A percentile compares a stretch with the other conserved stretches of the same genome.
Evolutionary conservation across 108 stramenopile species (phyloP).

Genomic region (Nitzschia inconspicua): DNA sequence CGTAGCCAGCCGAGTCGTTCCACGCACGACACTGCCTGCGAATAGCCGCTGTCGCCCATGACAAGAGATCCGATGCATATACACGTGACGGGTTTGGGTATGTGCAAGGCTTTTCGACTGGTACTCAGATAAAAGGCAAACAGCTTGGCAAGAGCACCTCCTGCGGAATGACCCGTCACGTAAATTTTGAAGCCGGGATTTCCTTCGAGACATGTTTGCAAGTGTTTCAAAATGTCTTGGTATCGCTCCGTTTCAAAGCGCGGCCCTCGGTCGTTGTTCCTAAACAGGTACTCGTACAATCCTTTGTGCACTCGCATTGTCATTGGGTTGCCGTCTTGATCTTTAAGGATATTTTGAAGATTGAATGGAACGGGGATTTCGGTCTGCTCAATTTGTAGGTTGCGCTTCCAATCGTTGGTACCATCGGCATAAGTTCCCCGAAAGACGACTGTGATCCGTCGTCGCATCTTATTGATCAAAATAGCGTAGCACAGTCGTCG

Average conservation of each 20-base stretch:
- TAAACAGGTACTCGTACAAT: constrained; percentile 63
- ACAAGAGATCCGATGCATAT: too few species aligned
- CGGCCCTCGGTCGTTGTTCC: constrained; percentile 12
- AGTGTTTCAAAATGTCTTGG: constrained; percentile 46
- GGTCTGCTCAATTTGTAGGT: constrained; percentile 5
- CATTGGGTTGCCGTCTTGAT: not conserved
- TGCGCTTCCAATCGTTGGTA: not conserved
- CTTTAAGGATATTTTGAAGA: not conserved
- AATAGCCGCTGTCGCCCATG: too few species aligned
- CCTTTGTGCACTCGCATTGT: constrained; percentile 47
- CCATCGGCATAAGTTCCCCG: constrained; percentile 24
- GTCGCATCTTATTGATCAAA: constrained; percentile 8
- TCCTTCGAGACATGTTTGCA: constrained; percentile 31
- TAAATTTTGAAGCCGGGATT: constrained; percentile 47
- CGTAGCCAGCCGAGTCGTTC: too few species aligned
- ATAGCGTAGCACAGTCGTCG: constrained; percentile 26
- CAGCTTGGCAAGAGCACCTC: constrained; percentile 62
- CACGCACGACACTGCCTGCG: too few species aligned
- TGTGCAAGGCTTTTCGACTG: too few species aligned
- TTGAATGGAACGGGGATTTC: constrained; percentile 27
- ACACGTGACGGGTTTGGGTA: too few species aligned
- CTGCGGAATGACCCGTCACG: constrained; percentile 70
- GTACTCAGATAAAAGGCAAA: constrained; percentile 63
- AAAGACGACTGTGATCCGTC: constrained; percentile 37
- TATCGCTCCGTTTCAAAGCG: constrained; percentile 31